A percentile compares a stretch with the other conserved stretches of the same genome.
phyloP scores from a whole-genome alignment of 306 rosid genomes.

The Casuarina cunninghamiana region DNA sequence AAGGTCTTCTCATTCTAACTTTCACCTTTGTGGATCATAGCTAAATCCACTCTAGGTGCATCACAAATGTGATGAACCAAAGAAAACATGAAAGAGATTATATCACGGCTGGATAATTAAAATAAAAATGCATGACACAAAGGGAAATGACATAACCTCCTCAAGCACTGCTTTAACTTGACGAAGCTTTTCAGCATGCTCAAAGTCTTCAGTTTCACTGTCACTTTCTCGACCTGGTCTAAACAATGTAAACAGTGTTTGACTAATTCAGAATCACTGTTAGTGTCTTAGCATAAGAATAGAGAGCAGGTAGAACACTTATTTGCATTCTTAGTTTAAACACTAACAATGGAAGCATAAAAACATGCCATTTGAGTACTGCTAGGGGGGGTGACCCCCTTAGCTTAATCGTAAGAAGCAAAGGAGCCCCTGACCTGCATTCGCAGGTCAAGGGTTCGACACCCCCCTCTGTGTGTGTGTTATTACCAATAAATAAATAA shows the following conservation, averaged over 20 bases:
- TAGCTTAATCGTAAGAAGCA: no score
- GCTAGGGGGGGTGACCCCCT: background rate
- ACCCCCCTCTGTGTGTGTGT: no score
- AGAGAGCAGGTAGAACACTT: background rate
- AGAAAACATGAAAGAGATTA: constrained; percentile 11
- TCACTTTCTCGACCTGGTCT: constrained; percentile 90
- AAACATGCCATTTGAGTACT: background rate
- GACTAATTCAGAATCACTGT: constrained; percentile 24
- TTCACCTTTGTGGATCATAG: background rate
- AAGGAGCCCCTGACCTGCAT: no score
- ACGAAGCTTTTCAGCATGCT: constrained; percentile 97
- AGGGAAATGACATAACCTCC: constrained; percentile 60
- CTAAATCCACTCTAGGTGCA: constrained; percentile 10
- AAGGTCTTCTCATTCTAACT: background rate
- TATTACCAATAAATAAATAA: no score
- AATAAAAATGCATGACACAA: background rate
- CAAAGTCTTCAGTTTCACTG: constrained; percentile 92
- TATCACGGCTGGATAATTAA: background rate
- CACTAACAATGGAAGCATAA: constrained; percentile 15
- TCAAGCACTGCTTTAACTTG: constrained; percentile 99
- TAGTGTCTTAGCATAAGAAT: constrained; percentile 18
- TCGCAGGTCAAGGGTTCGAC: no score
- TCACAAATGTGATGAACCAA: constrained; percentile 12
- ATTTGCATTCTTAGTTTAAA: constrained; percentile 13
- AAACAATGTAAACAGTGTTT: constrained; percentile 33